Evolutionary conservation across 352 stramenopile genomes (phyloP).

Genomic region (Globisporangium canariense): DNA sequence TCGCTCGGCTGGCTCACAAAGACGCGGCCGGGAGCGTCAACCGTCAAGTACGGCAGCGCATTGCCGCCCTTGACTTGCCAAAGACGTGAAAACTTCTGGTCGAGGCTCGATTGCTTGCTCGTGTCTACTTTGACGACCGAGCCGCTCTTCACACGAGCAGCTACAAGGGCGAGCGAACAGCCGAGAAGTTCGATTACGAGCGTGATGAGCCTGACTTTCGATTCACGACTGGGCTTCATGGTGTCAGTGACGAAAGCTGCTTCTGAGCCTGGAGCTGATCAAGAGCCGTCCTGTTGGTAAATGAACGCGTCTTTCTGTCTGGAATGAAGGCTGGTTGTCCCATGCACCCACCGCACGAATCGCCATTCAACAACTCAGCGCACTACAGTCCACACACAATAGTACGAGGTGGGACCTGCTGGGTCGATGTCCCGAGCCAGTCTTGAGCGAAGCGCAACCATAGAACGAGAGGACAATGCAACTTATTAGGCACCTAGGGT

Average conservation of each 20-base stretch:
- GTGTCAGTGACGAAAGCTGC: background rate
- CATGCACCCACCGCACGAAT: no score
- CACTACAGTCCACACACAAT: no score
- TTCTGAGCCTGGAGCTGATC: no score
- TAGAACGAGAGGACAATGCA: no score
- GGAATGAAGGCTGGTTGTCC: no score
- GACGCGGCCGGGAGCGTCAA: background rate
- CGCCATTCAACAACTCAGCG: no score
- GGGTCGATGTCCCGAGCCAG: no score
- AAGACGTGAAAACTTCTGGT: background rate
- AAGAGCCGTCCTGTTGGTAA: no score
- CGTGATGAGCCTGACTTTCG: background rate
- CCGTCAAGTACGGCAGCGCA: background rate
- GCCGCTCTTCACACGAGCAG: background rate
- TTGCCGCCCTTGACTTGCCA: background rate
- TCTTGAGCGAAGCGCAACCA: no score
- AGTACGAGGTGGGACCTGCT: no score
- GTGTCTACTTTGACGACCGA: background rate
- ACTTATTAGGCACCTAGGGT: no score
- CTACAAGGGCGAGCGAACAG: background rate
- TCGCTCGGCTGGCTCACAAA: background rate
- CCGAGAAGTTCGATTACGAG: background rate
- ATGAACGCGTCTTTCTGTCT: no score
- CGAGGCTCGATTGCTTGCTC: background rate
- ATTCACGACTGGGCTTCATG: background rate